A percentile compares a stretch with the other conserved stretches of the same genome.
Conservation (phyloP, 202 grass and related monocot genomes). For the Thinopyrum obtusiflorum region DNA sequence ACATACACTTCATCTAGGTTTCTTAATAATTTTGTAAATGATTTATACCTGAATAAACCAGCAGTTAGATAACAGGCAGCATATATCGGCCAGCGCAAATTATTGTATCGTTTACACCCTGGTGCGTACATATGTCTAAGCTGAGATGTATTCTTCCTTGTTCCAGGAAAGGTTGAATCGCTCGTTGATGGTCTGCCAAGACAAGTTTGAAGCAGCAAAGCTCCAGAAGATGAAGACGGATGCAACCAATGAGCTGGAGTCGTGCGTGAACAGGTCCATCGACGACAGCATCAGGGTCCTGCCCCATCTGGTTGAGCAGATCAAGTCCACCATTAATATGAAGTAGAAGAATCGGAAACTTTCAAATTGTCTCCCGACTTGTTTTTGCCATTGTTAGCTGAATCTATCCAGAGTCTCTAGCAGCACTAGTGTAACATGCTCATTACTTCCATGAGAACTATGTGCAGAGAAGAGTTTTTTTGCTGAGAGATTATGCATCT, state of each 20-base stretch:
- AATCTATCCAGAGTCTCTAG: background rate
- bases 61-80: background rate
- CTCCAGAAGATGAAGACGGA: constrained; percentile 79
- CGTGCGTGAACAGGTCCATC: constrained; percentile 69
- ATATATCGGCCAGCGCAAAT: background rate
- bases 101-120: background rate
- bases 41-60: background rate
- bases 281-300: constrained; percentile 70
- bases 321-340: constrained; percentile 65
- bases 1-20: background rate
- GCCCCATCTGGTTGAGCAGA: constrained; percentile 62
- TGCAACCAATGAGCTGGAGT: constrained; percentile 60
- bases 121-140: background rate
- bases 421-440: background rate
- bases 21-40: background rate
- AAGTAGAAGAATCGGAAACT: constrained; percentile 30
- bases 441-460: background rate
- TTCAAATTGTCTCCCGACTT: background rate
- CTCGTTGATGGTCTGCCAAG: constrained; percentile 82
- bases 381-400: background rate
- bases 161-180: constrained; percentile 77
- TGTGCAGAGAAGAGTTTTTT: background rate
- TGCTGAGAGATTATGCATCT: background rate
- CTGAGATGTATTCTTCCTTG: background rate
- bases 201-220: constrained; percentile 78